phyloP scores from a whole-genome alignment of 1,284 basidiomycete genomes.

The Ustilago loliicola region DNA sequence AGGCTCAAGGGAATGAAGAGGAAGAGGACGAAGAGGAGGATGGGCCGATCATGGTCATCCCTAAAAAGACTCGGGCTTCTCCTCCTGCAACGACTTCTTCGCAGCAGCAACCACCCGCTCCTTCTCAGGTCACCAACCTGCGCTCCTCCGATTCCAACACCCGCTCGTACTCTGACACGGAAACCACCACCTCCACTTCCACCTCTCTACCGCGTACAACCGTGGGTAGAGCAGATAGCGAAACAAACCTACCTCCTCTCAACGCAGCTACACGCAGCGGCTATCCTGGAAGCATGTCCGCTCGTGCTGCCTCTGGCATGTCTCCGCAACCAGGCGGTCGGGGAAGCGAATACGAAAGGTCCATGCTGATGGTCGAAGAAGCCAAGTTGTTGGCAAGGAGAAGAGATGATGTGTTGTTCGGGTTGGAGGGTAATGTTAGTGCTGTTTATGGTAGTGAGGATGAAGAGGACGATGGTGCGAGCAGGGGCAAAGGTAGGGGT shows the following conservation, averaged over 20 bases:
- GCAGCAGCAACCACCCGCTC: neutral
- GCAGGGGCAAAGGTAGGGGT: neutral
- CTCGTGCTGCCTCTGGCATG: neutral
- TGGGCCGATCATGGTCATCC: slow-evolving; percentile 62
- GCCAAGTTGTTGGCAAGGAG: slow-evolving; percentile 65
- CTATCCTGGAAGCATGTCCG: slow-evolving; percentile 5
- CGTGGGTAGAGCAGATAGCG: slow-evolving; percentile 25
- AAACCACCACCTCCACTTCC: slow-evolving; percentile 3
- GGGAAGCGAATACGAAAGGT: slow-evolving; percentile 48
- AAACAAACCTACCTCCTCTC: slow-evolving; percentile 21
- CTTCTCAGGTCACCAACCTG: slow-evolving; percentile 3
- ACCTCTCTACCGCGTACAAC: neutral
- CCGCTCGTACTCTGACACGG: slow-evolving; percentile 34
- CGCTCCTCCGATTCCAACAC: slow-evolving; percentile 3
- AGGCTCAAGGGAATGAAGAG: slow-evolving; percentile 17
- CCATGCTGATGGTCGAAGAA: slow-evolving; percentile 67
- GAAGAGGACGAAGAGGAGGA: slow-evolving; percentile 52
- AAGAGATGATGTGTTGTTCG: slow-evolving; percentile 64
- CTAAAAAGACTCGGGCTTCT: slow-evolving; percentile 34
- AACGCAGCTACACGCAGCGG: slow-evolving; percentile 17
- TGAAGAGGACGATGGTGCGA: neutral
- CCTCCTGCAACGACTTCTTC: slow-evolving; percentile 7
- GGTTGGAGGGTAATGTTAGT: slow-evolving; percentile 31
- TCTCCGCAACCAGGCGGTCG: neutral
- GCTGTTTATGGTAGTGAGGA: slow-evolving; percentile 29